Evolutionary conservation across 2,329 filamentous ascomycete species (phyloP).

Genomic region (Fusarium chlamydosporum): DNA sequence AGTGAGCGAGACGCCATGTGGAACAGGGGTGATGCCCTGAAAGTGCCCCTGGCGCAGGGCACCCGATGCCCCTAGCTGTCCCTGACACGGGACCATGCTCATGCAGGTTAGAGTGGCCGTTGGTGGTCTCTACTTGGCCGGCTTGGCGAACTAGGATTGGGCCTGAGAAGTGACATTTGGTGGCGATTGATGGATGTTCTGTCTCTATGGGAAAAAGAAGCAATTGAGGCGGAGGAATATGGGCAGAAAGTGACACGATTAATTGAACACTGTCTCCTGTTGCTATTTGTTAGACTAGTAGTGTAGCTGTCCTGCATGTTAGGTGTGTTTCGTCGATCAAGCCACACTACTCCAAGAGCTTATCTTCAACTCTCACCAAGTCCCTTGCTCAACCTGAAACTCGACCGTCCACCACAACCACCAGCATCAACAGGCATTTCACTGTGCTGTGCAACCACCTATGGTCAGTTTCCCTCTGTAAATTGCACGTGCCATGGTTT

Average conservation of each 20-base stretch:
- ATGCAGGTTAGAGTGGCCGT: constrained; percentile 37
- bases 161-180: background rate
- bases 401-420: constrained; percentile 37
- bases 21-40: constrained; percentile 38
- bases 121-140: background rate
- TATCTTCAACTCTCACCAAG: constrained; percentile 3
- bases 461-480: background rate
- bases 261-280: background rate
- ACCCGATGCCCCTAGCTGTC: constrained; percentile 34
- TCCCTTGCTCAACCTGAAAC: constrained; percentile 49
- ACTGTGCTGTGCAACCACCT: background rate
- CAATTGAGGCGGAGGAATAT: background rate
- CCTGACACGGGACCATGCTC: constrained; percentile 35
- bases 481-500: too few species aligned
- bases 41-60: constrained; percentile 41
- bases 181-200: background rate
- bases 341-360: background rate
- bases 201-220: background rate
- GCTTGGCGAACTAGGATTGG: constrained; percentile 24
- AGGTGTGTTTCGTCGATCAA: constrained; percentile 5
- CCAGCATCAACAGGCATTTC: constrained; percentile 14
- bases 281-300: background rate
- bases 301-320: background rate
- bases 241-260: background rate
- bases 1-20: constrained; percentile 39